phyloP scores from a whole-genome alignment of 2,329 filamentous ascomycete species.

The Chaetomium globosum region DNA sequence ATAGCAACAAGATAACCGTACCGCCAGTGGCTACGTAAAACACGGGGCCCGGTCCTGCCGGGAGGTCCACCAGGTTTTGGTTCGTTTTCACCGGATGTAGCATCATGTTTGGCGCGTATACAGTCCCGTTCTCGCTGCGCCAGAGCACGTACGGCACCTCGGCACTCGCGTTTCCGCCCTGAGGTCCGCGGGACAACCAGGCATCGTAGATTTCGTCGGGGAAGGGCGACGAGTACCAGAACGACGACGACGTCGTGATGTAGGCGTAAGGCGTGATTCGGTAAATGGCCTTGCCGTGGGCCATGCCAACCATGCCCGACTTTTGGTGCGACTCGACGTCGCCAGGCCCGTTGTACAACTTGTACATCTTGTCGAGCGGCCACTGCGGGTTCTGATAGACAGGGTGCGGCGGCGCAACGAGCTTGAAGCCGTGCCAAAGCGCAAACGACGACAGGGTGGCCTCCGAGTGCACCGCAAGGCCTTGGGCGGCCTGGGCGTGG shows the following conservation, averaged over 20 bases:
- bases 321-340: neutral
- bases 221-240: conserved; percentile 16
- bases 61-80: conserved; percentile 6
- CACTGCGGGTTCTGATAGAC: conserved; percentile 16
- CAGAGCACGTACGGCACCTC: conserved; percentile 18
- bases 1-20: neutral
- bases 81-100: conserved; percentile 22
- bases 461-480: conserved; percentile 17
- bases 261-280: conserved; percentile 4
- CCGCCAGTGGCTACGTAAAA: neutral
- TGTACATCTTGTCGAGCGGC: conserved; percentile 10
- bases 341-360: conserved; percentile 16
- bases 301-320: conserved; percentile 16
- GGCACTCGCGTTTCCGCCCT: neutral
- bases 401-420: conserved; percentile 15
- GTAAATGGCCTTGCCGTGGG: conserved; percentile 5
- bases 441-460: conserved; percentile 17
- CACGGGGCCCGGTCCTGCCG: neutral
- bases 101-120: conserved; percentile 22
- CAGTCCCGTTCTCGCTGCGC: conserved; percentile 9
- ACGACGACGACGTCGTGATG: conserved; percentile 9
- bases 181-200: conserved; percentile 4
- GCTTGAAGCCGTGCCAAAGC: conserved; percentile 20
- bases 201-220: conserved; percentile 18
- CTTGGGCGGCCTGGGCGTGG: conserved; percentile 14